Percentiles rank a stretch among this genome's conserved stretches.
Evolutionary conservation across 1,284 basidiomycete species (phyloP).

Genomic region (Trichosporon sp.): DNA sequence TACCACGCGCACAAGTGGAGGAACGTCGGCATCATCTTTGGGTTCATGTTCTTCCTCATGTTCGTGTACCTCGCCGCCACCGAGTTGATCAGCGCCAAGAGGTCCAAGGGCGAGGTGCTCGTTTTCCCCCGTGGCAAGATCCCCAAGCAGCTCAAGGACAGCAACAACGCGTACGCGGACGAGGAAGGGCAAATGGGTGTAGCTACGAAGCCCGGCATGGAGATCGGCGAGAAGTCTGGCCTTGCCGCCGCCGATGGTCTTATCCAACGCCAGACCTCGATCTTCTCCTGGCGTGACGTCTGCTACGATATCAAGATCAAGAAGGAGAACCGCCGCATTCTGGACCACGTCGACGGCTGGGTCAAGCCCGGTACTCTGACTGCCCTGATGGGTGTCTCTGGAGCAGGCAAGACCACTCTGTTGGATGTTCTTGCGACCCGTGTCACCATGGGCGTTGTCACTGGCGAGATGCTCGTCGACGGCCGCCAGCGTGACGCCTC

Average conservation of each 20-base stretch:
- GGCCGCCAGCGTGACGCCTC: constrained; percentile 65
- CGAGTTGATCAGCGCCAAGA: constrained; percentile 53
- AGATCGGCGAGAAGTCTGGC: constrained; percentile 30
- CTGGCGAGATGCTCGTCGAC: constrained; percentile 72
- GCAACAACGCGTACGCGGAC: constrained; percentile 25
- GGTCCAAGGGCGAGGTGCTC: constrained; percentile 55
- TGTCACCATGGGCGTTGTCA: constrained; percentile 71
- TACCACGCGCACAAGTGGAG: constrained; percentile 62
- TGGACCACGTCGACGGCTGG: constrained; percentile 77
- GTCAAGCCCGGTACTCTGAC: constrained; percentile 78
- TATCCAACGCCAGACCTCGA: constrained; percentile 49
- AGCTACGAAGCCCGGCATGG: constrained; percentile 29
- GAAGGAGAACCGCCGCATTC: constrained; percentile 59
- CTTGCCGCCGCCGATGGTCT: constrained; percentile 29
- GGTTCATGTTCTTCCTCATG: constrained; percentile 56
- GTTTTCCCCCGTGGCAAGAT: constrained; percentile 52
- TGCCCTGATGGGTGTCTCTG: constrained; percentile 62
- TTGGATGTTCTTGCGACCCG: constrained; percentile 79
- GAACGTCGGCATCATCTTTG: constrained; percentile 56
- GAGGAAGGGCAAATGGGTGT: constrained; percentile 31
- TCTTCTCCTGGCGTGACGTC: constrained; percentile 52
- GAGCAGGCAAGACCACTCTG: constrained; percentile 70
- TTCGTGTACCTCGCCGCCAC: constrained; percentile 56
- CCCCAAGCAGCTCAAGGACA: constrained; percentile 33
- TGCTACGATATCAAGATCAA: constrained; percentile 61